Base-by-base conservation (phyloP, 177 flowering plant genomes). In the Tripterygium wilfordii region DNA sequence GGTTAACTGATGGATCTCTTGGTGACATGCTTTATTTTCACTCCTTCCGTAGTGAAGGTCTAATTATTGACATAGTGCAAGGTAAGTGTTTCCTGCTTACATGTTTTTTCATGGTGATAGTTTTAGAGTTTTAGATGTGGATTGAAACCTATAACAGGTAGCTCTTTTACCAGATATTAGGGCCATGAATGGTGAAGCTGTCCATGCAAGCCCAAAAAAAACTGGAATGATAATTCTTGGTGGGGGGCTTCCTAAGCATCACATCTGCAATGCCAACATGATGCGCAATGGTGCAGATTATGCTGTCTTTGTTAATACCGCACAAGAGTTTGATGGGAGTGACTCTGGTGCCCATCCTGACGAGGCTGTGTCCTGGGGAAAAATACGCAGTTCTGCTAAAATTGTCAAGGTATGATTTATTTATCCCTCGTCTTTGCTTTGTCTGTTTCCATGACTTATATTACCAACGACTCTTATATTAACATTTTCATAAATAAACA, bases 301-400 rank as follows among this genome's bases (percentile, higher is more conserved):
- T 76, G 96, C 94, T 26, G 96, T 86, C 50, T 92, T 76, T 49
- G 84, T 92, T 43, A 92, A 88, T 48, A 92, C 98, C 0, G 98
- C 91, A 3, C 96, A 92, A 64, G 98, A 92, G 57, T 92, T 82
- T 67, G 98, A 88, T 65, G 96, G 98, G 22, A 86, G 96, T 51
- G 98, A 92, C 63, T 88, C 98, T 36, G 96, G 98, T 38, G 98
- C 98, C 49, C 90, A 70, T 40, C 98, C 98, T 20, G 96, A 92
- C 54, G 96, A 92, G 69, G 98, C 96, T 62, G 77, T 92, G 1
- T 88, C 96, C 2, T 92, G 98, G 98, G 98, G 96, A 0, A 92
- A 92, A 58, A 83, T 92, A 33, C 74, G 96, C 18, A 81, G 87
- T 45, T 76, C 83, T 61, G 96, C 98, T 33, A 79, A 80, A 61